A percentile compares a stretch with the other conserved stretches of the same genome.
phyloP scores from a whole-genome alignment of 176 grass and related monocot species.

The Oryza glaberrima region DNA sequence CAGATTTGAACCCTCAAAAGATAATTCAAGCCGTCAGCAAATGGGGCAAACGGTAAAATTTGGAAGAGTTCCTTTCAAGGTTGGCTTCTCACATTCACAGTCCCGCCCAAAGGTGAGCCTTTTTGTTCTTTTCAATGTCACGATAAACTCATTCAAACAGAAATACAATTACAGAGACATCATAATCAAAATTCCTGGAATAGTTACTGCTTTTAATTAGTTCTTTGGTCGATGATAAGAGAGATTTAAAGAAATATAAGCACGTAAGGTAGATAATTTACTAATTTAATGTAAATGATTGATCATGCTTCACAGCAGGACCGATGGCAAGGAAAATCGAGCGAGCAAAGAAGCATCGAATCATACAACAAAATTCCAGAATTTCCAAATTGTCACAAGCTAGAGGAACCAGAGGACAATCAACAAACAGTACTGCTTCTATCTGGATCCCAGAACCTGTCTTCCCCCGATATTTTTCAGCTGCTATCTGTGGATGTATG shows the following conservation, averaged over 20 bases:
- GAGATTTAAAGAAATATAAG: not conserved
- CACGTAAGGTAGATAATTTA: not conserved
- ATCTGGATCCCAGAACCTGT: conserved; percentile 46
- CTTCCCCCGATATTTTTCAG: conserved; percentile 48
- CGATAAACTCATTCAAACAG: not conserved
- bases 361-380: conserved; percentile 18
- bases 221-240: not conserved
- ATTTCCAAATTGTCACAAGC: conserved; percentile 23
- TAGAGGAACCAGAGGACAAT: conserved; percentile 33
- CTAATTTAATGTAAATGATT: not conserved
- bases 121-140: not conserved
- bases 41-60: conserved; percentile 40
- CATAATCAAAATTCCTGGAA: not conserved
- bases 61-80: conserved; percentile 33
- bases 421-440: conserved; percentile 33
- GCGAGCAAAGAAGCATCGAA: conserved; percentile 30
- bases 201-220: not conserved
- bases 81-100: conserved; percentile 30
- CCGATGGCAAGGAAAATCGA: conserved; percentile 25
- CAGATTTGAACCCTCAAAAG: not conserved
- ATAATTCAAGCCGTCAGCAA: conserved; percentile 9
- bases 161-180: not conserved
- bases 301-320: conserved; percentile 38
- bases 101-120: conserved; percentile 17
- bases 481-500: conserved; percentile 55